Percentiles rank a stretch among this genome's conserved stretches.
Evolutionary conservation across 495 filamentous ascomycete genomes (phyloP).

Genomic region (Tuber magnatum): DNA sequence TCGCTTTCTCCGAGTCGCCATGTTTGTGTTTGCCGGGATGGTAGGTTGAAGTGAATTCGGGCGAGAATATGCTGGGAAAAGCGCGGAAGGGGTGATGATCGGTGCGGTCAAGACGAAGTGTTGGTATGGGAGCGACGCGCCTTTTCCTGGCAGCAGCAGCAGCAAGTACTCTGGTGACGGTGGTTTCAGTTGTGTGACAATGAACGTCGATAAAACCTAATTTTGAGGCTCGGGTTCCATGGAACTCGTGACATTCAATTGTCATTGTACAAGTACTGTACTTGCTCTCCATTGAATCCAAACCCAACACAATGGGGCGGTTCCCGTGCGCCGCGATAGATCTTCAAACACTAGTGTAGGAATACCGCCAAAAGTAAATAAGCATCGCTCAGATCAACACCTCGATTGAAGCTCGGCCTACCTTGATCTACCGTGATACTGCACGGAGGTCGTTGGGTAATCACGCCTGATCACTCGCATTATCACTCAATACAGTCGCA

Average conservation of each 20-base stretch:
- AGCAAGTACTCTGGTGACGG: background rate
- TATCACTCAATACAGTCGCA: background rate
- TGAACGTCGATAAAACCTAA: background rate
- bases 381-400: background rate
- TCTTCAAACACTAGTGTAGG: background rate
- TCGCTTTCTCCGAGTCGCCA: background rate
- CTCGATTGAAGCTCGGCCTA: background rate
- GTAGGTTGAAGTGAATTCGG: background rate
- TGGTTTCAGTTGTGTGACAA: background rate
- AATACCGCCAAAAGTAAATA: background rate
- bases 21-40: background rate
- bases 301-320: background rate
- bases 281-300: background rate
- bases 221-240: background rate
- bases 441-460: background rate
- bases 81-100: background rate
- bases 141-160: background rate
- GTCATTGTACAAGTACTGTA: background rate
- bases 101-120: background rate
- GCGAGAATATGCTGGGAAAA: background rate
- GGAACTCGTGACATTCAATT: background rate
- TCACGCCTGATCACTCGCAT: background rate
- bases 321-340: background rate
- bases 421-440: background rate
- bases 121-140: background rate